These are phyloP conservation scores for Cordyceps militaris DNA, from an alignment of 2,329 filamentous ascomycete genomes.

Conservation along the genomic window DNA sequence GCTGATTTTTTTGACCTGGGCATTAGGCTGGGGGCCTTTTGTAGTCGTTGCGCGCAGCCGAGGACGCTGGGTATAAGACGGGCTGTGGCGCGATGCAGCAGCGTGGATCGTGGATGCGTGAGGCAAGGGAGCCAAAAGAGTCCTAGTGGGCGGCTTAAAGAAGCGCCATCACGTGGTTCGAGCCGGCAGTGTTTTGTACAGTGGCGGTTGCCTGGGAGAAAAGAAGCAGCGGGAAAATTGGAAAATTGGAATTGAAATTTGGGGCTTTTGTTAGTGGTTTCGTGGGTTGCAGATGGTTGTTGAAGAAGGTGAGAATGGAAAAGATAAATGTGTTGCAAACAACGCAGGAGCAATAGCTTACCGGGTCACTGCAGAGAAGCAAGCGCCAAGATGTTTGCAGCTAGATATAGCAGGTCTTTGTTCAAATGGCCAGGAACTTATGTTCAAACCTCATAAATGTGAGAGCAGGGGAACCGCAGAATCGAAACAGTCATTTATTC, in stretches of 20 bases:
- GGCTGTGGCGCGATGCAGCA: constrained; percentile 19
- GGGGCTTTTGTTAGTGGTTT: too few relatives aligned
- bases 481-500: too few relatives aligned
- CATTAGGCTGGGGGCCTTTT: constrained; percentile 17
- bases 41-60: constrained; percentile 22
- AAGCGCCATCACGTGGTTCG: constrained; percentile 16
- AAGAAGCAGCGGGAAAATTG: background rate
- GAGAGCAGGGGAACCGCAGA: too few relatives aligned
- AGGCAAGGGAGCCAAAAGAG: background rate
- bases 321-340: too few relatives aligned
- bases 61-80: constrained; percentile 28
- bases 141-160: background rate
- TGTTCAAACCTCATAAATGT: too few relatives aligned
- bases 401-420: too few relatives aligned
- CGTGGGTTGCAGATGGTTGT: too few relatives aligned
- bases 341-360: too few relatives aligned
- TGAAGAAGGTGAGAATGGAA: background rate
- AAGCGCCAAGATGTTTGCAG: background rate
- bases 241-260: too few relatives aligned
- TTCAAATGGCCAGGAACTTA: too few relatives aligned
- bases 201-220: background rate
- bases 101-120: background rate
- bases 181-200: background rate
- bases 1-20: constrained; percentile 1
- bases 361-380: too few relatives aligned